Evolutionary conservation across 2,329 filamentous ascomycete species (phyloP), one percentile per base, ranked within the genome.

Genomic region (Pestalotiopsis fici): DNA sequence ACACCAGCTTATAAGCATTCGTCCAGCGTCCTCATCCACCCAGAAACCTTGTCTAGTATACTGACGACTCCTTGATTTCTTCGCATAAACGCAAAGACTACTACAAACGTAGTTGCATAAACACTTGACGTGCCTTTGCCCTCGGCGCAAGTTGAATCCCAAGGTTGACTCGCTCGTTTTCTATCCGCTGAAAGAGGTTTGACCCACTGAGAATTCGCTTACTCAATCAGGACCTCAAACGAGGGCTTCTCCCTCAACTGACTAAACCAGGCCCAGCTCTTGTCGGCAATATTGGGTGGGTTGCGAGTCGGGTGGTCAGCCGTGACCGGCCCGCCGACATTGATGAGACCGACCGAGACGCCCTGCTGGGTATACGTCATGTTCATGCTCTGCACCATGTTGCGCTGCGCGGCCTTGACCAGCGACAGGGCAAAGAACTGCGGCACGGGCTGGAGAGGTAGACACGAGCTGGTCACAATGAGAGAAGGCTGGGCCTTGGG

Each of bases 361-460:
- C 80, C 80, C 63, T 78, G 72, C 2, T 70, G 25, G 0, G 64
- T 69, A 65, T 81, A 86, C 9, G 79, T 79, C 65, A 77, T 75
- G 25, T 77, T 71, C 69, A 87, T 74, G 18, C 78, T 83, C 28
- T 59, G 57, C 57, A 35, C 66, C 71, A 87, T 73, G 55, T 84
- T 86, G 21, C 82, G 75, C 76, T 88, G 85, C 0, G 85, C 80
- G 1, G 85, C 82, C 71, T 88, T 88, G 57, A 79, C 79, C 65
- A 86, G 76, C 2, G 83, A 85, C 5, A 87, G 75, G 0, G 82
- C 83, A 23, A 88, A 83, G 0, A 86, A 75, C 27, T 80, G 57
- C 27, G 83, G 82, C 1, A 82, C 71, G 0, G 86, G 86, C 28
- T 83, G 76, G 67, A 80, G 79, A 23, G 83, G 85, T 13, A 87